Evolutionary conservation across 2,329 filamentous ascomycete species (phyloP).

Genomic region (Xylaria sp.): DNA sequence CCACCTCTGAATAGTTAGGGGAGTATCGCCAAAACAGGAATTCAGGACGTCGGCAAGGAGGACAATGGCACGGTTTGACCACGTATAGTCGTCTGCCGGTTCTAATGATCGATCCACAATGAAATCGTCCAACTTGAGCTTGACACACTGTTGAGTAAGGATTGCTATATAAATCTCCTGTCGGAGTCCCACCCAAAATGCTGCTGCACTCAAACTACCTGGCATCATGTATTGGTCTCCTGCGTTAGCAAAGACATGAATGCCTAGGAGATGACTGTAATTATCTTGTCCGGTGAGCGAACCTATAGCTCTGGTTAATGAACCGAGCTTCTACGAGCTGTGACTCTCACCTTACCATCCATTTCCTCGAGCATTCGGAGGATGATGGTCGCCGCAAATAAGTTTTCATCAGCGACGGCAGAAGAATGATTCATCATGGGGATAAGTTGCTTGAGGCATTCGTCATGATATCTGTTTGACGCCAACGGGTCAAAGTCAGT

Average conservation of each 20-base stretch:
- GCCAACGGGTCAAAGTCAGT: constrained; percentile 60
- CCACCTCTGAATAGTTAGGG: constrained; percentile 54
- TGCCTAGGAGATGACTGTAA: constrained; percentile 60
- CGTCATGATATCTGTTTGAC: constrained; percentile 64
- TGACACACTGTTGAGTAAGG: constrained; percentile 58
- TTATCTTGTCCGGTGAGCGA: constrained; percentile 56
- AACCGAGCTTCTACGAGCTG: constrained; percentile 14
- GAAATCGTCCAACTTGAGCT: constrained; percentile 61
- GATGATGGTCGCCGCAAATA: constrained; percentile 64
- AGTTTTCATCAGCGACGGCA: constrained; percentile 60
- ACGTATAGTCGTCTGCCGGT: constrained; percentile 62
- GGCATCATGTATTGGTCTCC: constrained; percentile 55
- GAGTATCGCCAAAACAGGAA: constrained; percentile 66
- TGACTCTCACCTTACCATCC: constrained; percentile 47
- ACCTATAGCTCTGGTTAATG: constrained; percentile 50
- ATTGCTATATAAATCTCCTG: constrained; percentile 70
- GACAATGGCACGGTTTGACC: constrained; percentile 71
- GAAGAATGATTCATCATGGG: constrained; percentile 57
- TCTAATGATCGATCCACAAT: constrained; percentile 64
- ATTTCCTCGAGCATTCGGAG: constrained; percentile 64
- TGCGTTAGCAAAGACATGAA: constrained; percentile 60
- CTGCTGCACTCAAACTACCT: constrained; percentile 60
- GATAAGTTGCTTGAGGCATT: constrained; percentile 63
- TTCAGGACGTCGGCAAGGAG: constrained; percentile 73
- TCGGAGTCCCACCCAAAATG: constrained; percentile 68